A percentile compares a stretch with the other conserved stretches of the same genome.
phyloP scores from a whole-genome alignment of 164 flowering plant species.

The Vitis labrusca region DNA sequence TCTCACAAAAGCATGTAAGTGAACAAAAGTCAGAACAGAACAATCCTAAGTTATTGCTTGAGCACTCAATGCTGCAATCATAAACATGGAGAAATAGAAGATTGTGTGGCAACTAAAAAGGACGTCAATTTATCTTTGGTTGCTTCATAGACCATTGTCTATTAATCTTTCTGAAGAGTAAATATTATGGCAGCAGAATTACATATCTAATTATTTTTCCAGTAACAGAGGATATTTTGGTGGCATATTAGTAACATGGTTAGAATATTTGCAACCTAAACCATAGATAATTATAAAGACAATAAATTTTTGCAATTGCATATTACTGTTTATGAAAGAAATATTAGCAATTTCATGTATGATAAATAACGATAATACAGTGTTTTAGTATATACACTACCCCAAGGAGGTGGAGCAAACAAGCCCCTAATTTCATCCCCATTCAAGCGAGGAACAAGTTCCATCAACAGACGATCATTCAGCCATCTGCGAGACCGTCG shows the following conservation, averaged over 20 bases:
- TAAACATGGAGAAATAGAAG: neutral
- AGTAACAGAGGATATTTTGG: neutral
- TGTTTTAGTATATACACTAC: slow-evolving; percentile 34
- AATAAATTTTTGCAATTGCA: neutral
- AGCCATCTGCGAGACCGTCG: slow-evolving; percentile 85
- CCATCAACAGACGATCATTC: slow-evolving; percentile 89
- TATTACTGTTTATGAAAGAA: neutral
- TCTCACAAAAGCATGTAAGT: neutral
- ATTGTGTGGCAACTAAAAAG: neutral
- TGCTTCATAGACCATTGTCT: neutral
- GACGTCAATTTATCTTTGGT: neutral
- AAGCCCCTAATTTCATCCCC: slow-evolving; percentile 92
- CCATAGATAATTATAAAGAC: neutral
- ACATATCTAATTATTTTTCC: too few relatives aligned
- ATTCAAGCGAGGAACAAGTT: slow-evolving; percentile 88
- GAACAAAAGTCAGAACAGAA: neutral
- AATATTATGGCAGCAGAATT: too few relatives aligned
- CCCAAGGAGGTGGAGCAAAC: slow-evolving; percentile 99
- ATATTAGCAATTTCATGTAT: too few relatives aligned
- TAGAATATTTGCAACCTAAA: neutral
- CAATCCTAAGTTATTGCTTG: neutral
- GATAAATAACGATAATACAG: neutral
- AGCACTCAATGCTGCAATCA: neutral
- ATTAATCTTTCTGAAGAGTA: neutral
- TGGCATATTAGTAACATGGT: neutral